Conservation (phyloP, 495 filamentous ascomycete species). For the Trypethelium eluteriae region DNA sequence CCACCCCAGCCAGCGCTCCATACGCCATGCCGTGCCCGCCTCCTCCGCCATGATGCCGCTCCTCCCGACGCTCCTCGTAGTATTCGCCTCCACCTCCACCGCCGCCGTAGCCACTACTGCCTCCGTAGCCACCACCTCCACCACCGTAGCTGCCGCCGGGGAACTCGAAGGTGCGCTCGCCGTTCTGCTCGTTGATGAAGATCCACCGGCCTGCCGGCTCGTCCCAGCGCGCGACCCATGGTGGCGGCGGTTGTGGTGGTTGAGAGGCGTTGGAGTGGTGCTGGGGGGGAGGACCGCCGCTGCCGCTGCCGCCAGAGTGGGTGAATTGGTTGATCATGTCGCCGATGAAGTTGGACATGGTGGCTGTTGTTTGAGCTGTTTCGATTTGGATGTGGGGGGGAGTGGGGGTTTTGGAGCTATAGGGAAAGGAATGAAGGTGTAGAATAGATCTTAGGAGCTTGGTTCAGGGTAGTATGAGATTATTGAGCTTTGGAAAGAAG, state of each 20-base stretch:
- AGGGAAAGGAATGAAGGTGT: not conserved
- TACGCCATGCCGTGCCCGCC: slow-evolving; percentile 41
- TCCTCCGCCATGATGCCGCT: slow-evolving; percentile 39
- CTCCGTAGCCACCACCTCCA: slow-evolving; percentile 29
- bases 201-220: slow-evolving; percentile 50
- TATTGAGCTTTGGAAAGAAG: not conserved
- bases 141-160: slow-evolving; percentile 18
- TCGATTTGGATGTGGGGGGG: too few relatives aligned
- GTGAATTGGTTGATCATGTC: slow-evolving; percentile 10
- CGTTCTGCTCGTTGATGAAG: slow-evolving; percentile 52
- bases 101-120: slow-evolving; percentile 21
- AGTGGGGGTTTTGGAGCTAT: not conserved
- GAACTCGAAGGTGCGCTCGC: slow-evolving; percentile 53
- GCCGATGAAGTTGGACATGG: slow-evolving; percentile 9
- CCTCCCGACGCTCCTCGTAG: slow-evolving; percentile 18
- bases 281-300: not conserved
- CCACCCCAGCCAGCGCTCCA: slow-evolving; percentile 49
- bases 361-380: not conserved
- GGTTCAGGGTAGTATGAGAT: not conserved
- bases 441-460: not conserved
- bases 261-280: slow-evolving; percentile 7
- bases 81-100: slow-evolving; percentile 25
- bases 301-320: not conserved
- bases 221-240: slow-evolving; percentile 57
- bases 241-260: slow-evolving; percentile 39